Conservation (phyloP, 2,329 filamentous ascomycete species). For the Lachnellula hyalina region DNA sequence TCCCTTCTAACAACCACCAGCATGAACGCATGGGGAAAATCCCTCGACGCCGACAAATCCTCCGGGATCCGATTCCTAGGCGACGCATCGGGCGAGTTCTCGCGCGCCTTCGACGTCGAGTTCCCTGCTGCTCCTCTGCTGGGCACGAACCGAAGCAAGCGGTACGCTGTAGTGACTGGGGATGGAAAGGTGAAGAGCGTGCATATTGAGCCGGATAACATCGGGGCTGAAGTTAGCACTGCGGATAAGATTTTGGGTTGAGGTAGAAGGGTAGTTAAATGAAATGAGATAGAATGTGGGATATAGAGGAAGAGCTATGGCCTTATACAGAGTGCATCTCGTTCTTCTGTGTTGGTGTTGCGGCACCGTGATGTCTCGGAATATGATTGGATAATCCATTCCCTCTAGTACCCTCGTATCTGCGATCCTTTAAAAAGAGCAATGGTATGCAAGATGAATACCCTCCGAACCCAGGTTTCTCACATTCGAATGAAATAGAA, state of each 20-base stretch:
- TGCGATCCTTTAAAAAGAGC: no score
- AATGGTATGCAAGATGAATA: no score
- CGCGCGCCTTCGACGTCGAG: slow-evolving; percentile 72
- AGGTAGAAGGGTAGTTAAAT: neutral
- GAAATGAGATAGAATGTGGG: neutral
- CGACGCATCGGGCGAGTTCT: slow-evolving; percentile 75
- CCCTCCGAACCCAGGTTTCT: no score
- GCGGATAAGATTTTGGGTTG: slow-evolving; percentile 44
- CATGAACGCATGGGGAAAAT: slow-evolving; percentile 83
- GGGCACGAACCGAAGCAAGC: slow-evolving; percentile 76
- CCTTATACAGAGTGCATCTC: no score
- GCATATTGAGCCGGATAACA: slow-evolving; percentile 84
- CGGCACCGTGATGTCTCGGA: no score
- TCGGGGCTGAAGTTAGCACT: slow-evolving; percentile 50
- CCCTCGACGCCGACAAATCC: slow-evolving; percentile 59
- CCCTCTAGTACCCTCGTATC: no score
- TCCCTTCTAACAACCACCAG: slow-evolving; percentile 38
- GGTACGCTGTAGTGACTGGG: slow-evolving; percentile 79
- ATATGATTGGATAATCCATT: no score
- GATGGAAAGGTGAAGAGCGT: slow-evolving; percentile 78
- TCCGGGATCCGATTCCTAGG: slow-evolving; percentile 82
- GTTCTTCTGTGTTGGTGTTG: no score
- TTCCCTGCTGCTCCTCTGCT: slow-evolving; percentile 80
- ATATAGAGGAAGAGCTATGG: neutral
- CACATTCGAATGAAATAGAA: no score